Base-by-base conservation (phyloP, 2,329 filamentous ascomycete species). In the Phialocephala sp. region DNA sequence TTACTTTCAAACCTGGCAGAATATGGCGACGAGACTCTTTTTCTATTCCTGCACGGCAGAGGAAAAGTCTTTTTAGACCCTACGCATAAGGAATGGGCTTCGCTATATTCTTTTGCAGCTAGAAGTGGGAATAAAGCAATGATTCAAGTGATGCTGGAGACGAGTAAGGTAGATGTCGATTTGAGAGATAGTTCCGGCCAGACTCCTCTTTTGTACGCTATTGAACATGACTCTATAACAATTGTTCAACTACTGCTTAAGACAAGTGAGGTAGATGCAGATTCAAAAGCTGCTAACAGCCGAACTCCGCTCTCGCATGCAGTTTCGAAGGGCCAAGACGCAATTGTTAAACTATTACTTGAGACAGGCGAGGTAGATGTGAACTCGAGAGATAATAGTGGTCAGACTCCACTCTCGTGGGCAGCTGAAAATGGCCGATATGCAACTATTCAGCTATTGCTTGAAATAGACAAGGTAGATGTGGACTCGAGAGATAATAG, bases 251-350 rank as follows among this genome's bases (percentile, higher is more conserved):
- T n/a, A n/a, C n/a, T n/a, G n/a, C n/a, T n/a, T n/a, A n/a, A n/a
- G n/a, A n/a, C n/a, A n/a, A n/a, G n/a, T n/a, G n/a, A n/a, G n/a
- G n/a, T n/a, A n/a, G n/a, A n/a, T n/a, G n/a, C n/a, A n/a, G n/a
- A n/a, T n/a, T n/a, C n/a, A n/a, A n/a, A n/a, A n/a, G n/a, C n/a
- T n/a, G n/a, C n/a, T n/a, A n/a, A n/a, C n/a, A n/a, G n/a, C n/a
- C n/a, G n/a, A n/a, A 66, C 60, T 15, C 66, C 62, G 22, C 60
- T 69, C 60, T 67, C 3, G 60, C 63, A 15, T 57, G 60, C 66
- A 18, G 54, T 50, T 45, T 36, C 9, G 1, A 56, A 58, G 37
- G 59, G 64, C 2, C 56, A 66, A 24, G 27, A 54, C 24, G 43
- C 35, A 9, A 27, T 69, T 18, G 60, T 67, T 22, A 62, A 59